These are phyloP conservation scores for Paramecium tetraurelia DNA, from an alignment of 73 alveolate species.

Conservation along the genomic window DNA sequence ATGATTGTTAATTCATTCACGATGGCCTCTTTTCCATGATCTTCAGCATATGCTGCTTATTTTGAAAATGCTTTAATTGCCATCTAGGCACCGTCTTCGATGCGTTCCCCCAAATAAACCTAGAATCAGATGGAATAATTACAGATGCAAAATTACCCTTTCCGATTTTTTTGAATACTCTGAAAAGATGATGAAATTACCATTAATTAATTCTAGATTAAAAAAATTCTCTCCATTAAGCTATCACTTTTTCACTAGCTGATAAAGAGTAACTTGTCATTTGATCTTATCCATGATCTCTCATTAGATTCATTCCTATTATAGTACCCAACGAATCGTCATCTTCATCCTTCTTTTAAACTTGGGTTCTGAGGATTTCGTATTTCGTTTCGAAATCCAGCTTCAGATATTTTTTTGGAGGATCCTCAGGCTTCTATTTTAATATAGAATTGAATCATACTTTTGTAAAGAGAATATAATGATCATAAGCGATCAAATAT, in stretches of 20 bases:
- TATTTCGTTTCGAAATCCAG: slow-evolving; percentile 13
- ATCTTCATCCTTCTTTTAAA: slow-evolving; percentile 32
- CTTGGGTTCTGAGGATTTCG: not conserved
- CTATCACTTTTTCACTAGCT: not conserved
- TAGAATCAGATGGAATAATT: not conserved
- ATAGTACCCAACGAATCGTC: slow-evolving; percentile 24
- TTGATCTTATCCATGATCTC: slow-evolving; percentile 1
- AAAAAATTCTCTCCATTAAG: not conserved
- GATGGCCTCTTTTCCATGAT: slow-evolving; percentile 54
- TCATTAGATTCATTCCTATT: not conserved
- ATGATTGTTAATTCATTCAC: slow-evolving; percentile 30
- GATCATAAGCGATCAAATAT: not conserved
- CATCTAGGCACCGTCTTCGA: slow-evolving; percentile 44
- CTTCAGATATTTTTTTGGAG: not conserved
- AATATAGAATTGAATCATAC: not conserved
- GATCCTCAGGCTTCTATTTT: not conserved
- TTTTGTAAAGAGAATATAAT: not conserved
- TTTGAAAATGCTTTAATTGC: slow-evolving; percentile 64
- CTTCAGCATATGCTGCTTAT: slow-evolving; percentile 62
- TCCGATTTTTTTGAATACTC: slow-evolving; percentile 32
- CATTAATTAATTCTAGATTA: slow-evolving; percentile 36
- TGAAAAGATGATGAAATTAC: slow-evolving; percentile 37
- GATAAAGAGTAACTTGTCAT: not conserved
- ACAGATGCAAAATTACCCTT: slow-evolving; percentile 51
- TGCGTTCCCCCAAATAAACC: slow-evolving; percentile 58